phyloP scores from a whole-genome alignment of 108 stramenopile species.

The Nitzschia putrida region DNA sequence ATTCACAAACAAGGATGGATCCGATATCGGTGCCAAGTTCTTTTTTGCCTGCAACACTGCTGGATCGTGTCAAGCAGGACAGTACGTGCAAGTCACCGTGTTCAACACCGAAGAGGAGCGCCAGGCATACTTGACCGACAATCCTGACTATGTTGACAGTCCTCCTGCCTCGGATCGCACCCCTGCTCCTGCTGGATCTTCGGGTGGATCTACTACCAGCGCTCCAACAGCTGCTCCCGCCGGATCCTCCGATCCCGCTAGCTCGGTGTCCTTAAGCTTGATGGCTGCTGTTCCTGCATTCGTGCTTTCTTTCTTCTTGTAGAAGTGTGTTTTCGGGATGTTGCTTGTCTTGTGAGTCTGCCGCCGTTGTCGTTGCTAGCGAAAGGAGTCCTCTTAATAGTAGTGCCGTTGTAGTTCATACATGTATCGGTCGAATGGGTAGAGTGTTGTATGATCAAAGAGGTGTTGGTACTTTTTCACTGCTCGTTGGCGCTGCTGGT shows the following conservation, averaged over 20 bases:
- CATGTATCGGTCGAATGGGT: conserved; percentile 35
- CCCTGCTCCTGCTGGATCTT: neutral
- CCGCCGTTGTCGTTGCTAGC: too few relatives aligned
- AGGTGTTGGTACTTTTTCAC: conserved; percentile 10
- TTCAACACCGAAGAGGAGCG: neutral
- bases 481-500: neutral
- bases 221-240: too few relatives aligned
- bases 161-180: conserved; percentile 1
- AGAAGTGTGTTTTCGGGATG: too few relatives aligned
- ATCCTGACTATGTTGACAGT: neutral
- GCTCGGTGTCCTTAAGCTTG: too few relatives aligned
- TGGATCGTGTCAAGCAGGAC: conserved; percentile 1
- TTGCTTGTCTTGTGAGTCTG: too few relatives aligned
- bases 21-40: neutral
- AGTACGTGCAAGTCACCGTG: conserved; percentile 1
- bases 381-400: neutral
- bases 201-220: neutral
- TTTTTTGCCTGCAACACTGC: conserved; percentile 4
- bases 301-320: too few relatives aligned
- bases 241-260: too few relatives aligned
- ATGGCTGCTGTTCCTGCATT: too few relatives aligned
- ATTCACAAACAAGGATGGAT: neutral
- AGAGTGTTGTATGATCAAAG: conserved; percentile 26
- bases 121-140: neutral
- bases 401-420: conserved; percentile 23